These are phyloP conservation scores for Durotheca rogersii DNA, from an alignment of 495 filamentous ascomycete genomes.

Conservation along the genomic window DNA sequence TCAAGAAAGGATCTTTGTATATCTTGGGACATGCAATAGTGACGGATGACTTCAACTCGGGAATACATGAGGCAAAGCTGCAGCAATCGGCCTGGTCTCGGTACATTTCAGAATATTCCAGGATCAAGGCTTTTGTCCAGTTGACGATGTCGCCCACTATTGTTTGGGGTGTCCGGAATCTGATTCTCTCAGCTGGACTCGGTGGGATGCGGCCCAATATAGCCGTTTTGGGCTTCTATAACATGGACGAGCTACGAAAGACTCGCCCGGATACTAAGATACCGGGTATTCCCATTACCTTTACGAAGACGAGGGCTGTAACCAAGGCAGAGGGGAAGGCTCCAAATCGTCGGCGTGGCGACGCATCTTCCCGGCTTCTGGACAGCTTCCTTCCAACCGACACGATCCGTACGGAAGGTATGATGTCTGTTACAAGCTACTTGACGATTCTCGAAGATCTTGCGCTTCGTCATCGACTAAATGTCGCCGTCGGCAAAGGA, in stretches of 20 bases:
- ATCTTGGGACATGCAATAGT: constrained; percentile 87
- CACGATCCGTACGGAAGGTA: constrained; percentile 57
- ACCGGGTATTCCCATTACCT: constrained; percentile 34
- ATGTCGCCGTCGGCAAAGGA: constrained; percentile 82
- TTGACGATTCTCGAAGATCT: constrained; percentile 84
- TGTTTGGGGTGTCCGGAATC: constrained; percentile 84
- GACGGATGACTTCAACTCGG: constrained; percentile 73
- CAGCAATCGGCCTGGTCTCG: constrained; percentile 83
- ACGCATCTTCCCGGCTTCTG: constrained; percentile 48
- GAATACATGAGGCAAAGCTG: constrained; percentile 76
- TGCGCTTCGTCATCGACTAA: constrained; percentile 73
- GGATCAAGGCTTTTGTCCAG: constrained; percentile 87
- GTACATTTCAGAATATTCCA: constrained; percentile 77
- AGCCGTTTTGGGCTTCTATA: constrained; percentile 71
- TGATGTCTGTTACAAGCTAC: constrained; percentile 68
- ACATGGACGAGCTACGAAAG: constrained; percentile 68
- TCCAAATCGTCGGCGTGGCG: constrained; percentile 39
- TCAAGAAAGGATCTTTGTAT: constrained; percentile 86
- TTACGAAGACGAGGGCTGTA: constrained; percentile 16
- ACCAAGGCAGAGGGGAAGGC: constrained; percentile 23
- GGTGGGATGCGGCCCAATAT: constrained; percentile 94
- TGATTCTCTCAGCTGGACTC: constrained; percentile 76
- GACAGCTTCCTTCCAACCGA: constrained; percentile 60
- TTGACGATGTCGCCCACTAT: constrained; percentile 76
- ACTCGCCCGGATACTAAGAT: constrained; percentile 42